Evolutionary conservation across 2,329 filamentous ascomycete genomes (phyloP), one percentile per base, ranked within the genome.

Genomic region (Knufia fluminis): DNA sequence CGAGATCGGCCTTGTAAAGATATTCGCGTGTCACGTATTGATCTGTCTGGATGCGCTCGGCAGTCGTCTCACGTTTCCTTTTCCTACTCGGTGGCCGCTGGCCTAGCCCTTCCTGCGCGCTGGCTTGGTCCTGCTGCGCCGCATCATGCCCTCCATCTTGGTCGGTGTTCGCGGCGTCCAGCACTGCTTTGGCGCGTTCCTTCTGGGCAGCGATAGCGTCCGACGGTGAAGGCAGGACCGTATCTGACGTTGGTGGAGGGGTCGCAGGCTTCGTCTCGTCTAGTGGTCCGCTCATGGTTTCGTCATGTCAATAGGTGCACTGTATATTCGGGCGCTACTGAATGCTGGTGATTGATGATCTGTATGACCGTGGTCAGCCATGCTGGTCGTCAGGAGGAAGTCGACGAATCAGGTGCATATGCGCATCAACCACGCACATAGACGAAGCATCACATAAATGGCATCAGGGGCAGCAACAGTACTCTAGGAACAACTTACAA

Each of bases 1-100:
- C 69, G 32, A 67, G 63, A 52, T 81, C 67, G 26, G 79, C 76
- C 22, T 74, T 73, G 60, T 82, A 74, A 2, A 78, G 60, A 39
- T 81, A 71, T 60, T 86, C 82, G 60, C 80, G 78, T 57, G 78
- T 74, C 45, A 82, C 74, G 66, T 84, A 85, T 59, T 80, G 74
- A 45, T 83, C 74, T 32, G 85, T 69, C 31, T 80, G 66, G 24
- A 77, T 69, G 52, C 76, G 72, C 14, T 59, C 64, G 33, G 60
- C 62, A 19, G 65, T 65, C 7, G 70, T 71, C 57, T 69, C 67
- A 51, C 70, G 67, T 76, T 78, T 59, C 68, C 64, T 59, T 60
- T 68, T 66, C 32, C 61, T 54, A 39, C 64, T 55, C 19, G 64
- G 58, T 19, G 64, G 58, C 36, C 60, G 56, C 28, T 61, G 59